These are phyloP conservation scores for Solanum virginianum DNA, from an alignment of 257 asterid species.

Conservation along the genomic window DNA sequence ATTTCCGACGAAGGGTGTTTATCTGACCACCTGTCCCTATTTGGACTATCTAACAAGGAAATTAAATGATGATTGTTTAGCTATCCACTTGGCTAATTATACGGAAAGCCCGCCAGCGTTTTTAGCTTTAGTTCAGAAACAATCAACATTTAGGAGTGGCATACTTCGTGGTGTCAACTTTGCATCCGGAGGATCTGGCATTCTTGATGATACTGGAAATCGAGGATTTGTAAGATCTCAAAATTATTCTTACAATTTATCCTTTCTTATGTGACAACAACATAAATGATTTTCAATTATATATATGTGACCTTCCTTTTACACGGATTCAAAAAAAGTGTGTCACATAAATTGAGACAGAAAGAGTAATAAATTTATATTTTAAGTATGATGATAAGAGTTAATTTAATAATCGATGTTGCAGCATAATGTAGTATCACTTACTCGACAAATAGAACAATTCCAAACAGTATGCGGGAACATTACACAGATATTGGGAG, in stretches of 20 bases:
- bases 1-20: no score
- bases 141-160: constrained; percentile 9
- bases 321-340: no score
- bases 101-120: constrained; percentile 38
- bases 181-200: constrained; percentile 58
- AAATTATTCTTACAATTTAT: neutral
- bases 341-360: neutral
- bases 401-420: neutral
- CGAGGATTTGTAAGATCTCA: neutral
- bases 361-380: neutral
- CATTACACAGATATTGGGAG: constrained; percentile 22
- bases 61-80: constrained; percentile 3
- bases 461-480: constrained; percentile 21
- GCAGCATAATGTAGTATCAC: constrained; percentile 14
- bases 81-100: constrained; percentile 13
- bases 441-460: constrained; percentile 31
- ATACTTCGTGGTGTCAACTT: constrained; percentile 35
- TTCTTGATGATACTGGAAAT: constrained; percentile 23
- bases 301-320: no score
- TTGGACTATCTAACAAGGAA: neutral
- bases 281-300: no score
- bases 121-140: constrained; percentile 12
- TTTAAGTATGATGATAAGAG: neutral
- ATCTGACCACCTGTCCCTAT: no score
- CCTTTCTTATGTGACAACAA: neutral